Base-by-base conservation (phyloP, 2,329 filamentous ascomycete species). In the Akanthomyces uredinophilus region DNA sequence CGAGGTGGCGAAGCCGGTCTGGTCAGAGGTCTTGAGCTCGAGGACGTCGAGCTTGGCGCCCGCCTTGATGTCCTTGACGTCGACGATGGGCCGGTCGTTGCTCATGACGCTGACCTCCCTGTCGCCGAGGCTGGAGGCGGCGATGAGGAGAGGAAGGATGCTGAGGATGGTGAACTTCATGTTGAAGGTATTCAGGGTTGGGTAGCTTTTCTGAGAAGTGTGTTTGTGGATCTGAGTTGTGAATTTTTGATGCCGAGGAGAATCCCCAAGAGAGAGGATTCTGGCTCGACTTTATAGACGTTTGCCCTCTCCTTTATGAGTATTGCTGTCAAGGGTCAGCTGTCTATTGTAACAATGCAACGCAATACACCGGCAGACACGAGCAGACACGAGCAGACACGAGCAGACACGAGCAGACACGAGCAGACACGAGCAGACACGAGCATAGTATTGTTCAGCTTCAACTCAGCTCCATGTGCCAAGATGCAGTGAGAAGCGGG, bases 81-180 rank as follows among this genome's bases (percentile, higher is more conserved):
- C 50, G 39, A 61, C 24, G 10, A 41, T 54, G 35, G 39, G 14
- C 18, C 16, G 56, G 3, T 49, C 59, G 3, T 27, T 41, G 22
- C 29, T 24, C 39, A 53, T 53, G 58, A 60, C 1, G 20, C 13
- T 37, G 18, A 5, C 51, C 10, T 54, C 59, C 10, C 59, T 16
- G 14, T 55, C 59, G 24, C 43, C 59, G n/a, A 61, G 7, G 50
- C 41, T 10, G 22, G 50, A 27, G 5, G 50, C 59, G 16, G 50
- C 22, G 20, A 18, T 29, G 29, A 61, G 35, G 24, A 61, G 41
- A 18, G 51, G 51, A 27, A 50, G 51, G 3, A 61, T 35, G 51
- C 10, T 41, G 51, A 61, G 18, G 20, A 47, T 39, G 27, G 49
- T 32, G 49, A 49, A 41, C 51, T 55, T 61, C 59, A 61, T 61